Conservation (phyloP, 1,284 basidiomycete species). For the Tylopilus sp. region DNA sequence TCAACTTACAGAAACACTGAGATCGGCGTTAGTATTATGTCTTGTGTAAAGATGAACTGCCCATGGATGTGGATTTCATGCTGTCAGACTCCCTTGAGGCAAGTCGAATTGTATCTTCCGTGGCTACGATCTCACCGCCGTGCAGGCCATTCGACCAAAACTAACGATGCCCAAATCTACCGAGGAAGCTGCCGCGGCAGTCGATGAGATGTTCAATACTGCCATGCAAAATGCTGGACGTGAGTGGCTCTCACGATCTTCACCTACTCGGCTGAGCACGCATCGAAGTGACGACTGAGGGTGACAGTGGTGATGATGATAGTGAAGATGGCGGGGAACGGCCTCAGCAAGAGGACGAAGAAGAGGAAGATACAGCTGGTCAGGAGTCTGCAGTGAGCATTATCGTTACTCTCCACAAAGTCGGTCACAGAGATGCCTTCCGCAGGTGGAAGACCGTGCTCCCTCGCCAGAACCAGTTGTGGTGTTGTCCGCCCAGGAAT, state of each 20-base stretch:
- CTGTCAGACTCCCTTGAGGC: slow-evolving; percentile 89
- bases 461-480: slow-evolving; percentile 75
- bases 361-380: slow-evolving; percentile 45
- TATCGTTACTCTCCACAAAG: background rate
- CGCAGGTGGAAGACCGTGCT: slow-evolving; percentile 60
- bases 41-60: slow-evolving; percentile 78
- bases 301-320: slow-evolving; percentile 70
- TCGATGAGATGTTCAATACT: slow-evolving; percentile 81
- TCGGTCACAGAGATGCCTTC: slow-evolving; percentile 7
- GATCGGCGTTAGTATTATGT: slow-evolving; percentile 66
- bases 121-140: slow-evolving; percentile 8
- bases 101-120: slow-evolving; percentile 16
- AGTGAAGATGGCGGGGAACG: slow-evolving; percentile 61
- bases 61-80: slow-evolving; percentile 99
- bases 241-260: slow-evolving; percentile 29
- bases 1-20: slow-evolving; percentile 9
- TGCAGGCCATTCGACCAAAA: slow-evolving; percentile 76
- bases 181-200: slow-evolving; percentile 79
- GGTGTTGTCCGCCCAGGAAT: slow-evolving; percentile 62
- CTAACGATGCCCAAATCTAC: slow-evolving; percentile 63
- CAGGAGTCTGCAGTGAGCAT: slow-evolving; percentile 51
- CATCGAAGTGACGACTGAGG: slow-evolving; percentile 40
- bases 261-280: slow-evolving; percentile 8
- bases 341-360: slow-evolving; percentile 50
- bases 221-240: slow-evolving; percentile 58